Evolutionary conservation across 164 flowering plant species (phyloP).

Genomic region (Stephania cephalantha): DNA sequence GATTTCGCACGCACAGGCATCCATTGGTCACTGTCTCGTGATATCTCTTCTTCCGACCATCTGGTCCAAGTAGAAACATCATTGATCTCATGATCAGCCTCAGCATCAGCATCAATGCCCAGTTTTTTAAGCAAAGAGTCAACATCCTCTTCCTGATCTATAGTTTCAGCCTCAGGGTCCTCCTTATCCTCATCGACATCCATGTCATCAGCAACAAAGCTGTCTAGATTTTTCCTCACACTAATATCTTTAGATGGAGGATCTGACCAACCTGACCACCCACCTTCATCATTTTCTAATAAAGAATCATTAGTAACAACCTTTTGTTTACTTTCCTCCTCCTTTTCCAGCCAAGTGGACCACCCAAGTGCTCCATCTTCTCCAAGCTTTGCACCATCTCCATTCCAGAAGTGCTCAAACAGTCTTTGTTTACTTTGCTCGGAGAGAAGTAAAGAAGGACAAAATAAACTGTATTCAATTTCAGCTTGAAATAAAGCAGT

Average conservation of each 20-base stretch:
- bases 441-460: conserved; percentile 63
- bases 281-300: conserved; percentile 49
- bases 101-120: conserved; percentile 69
- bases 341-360: conserved; percentile 86
- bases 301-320: conserved; percentile 37
- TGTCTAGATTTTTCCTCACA: conserved; percentile 14
- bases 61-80: conserved; percentile 66
- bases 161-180: conserved; percentile 35
- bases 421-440: conserved; percentile 78
- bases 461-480: conserved; percentile 76
- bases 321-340: conserved; percentile 75
- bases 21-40: conserved; percentile 71
- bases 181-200: conserved; percentile 35
- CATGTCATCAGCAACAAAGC: conserved; percentile 17
- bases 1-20: conserved; percentile 69
- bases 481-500: conserved; percentile 89
- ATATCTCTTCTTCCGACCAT: conserved; percentile 80
- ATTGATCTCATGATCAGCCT: conserved; percentile 46
- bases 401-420: conserved; percentile 93
- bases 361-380: conserved; percentile 96
- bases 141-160: conserved; percentile 57
- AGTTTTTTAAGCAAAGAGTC: conserved; percentile 66
- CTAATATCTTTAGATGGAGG: conserved; percentile 33
- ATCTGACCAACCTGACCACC: conserved; percentile 97
- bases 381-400: conserved; percentile 78